Base-by-base conservation (phyloP, 2,329 filamentous ascomycete species). In the Cryphonectria japonica region DNA sequence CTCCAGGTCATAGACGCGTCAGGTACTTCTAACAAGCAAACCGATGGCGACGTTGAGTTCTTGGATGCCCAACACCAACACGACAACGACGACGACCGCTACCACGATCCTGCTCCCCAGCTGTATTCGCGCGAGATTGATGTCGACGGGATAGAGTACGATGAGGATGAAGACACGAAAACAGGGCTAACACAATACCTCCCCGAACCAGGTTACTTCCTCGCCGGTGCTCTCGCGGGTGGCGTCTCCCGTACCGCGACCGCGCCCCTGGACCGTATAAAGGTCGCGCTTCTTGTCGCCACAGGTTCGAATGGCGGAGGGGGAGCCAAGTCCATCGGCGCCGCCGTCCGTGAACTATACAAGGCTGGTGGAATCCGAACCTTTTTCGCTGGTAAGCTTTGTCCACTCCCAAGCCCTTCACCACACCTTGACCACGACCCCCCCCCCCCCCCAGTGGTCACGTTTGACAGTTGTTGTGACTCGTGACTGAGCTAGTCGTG, bases 241-340 rank as follows among this genome's bases (percentile, higher is more conserved):
- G 95, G 94, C 80, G 91, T 98, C 77, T 98, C 95, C 79, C 92
- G 96, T 79, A 98, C 96, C 79, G 92, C 93, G 74, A 99, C 96
- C 76, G 96, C 96, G 72, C 96, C 96, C 72, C 91, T 99, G 82
- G 96, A 99, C 84, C 94, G 96, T 77, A 86, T 99, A 71, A 98
- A 98, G 84, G 96, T 99, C 75, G 98, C 97, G 81, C 89, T 99
- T 68, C 96, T 99, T 77, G 95, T 97, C 68, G 95, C 97, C 81
- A 97, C 94, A 71, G 63, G 63, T 70, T 91, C 89, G 3, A 94
- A 92, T 78, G 86, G 89, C 71, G 94, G 88, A 73, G 90, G 90
- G 75, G 89, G 92, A 26, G 86, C 87, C 57, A 86, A 86, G 74
- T 93, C 95, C 8, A 87, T 98, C 59, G 80, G 89, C 66, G 88